These are phyloP conservation scores for Microstegium vimineum DNA, from an alignment of 176 grass and related monocot species.

Conservation along the genomic window DNA sequence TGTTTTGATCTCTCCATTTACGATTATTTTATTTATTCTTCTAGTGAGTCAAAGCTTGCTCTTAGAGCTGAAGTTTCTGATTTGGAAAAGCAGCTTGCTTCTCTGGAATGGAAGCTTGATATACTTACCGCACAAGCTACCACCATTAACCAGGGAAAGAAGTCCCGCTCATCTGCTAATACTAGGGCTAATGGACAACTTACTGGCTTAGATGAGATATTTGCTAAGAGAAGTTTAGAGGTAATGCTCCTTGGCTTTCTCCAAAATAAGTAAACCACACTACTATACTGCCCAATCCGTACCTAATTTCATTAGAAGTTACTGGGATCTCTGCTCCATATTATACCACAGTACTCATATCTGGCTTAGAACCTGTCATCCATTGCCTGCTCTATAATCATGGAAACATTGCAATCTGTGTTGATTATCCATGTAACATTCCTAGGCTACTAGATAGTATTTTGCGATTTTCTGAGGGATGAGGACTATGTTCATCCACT, in stretches of 20 bases:
- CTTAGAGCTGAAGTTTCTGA: constrained; percentile 72
- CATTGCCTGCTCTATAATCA: constrained; percentile 3
- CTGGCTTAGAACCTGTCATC: background rate
- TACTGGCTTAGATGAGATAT: constrained; percentile 31
- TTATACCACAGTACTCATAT: background rate
- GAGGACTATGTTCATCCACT: background rate
- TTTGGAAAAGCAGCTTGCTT: constrained; percentile 84
- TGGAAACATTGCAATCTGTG: background rate
- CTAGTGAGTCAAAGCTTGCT: constrained; percentile 75
- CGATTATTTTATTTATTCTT: constrained; percentile 13
- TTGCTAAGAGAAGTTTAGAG: constrained; percentile 51
- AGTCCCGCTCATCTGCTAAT: constrained; percentile 50
- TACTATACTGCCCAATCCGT: background rate
- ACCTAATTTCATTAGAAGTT: constrained; percentile 6
- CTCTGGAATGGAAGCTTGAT: constrained; percentile 72
- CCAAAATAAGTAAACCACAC: constrained; percentile 14
- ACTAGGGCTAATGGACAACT: constrained; percentile 29
- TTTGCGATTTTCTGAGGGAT: background rate
- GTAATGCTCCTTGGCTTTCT: constrained; percentile 20
- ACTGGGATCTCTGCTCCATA: background rate
- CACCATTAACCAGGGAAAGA: constrained; percentile 71
- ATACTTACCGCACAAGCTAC: constrained; percentile 78
- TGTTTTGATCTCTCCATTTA: constrained; percentile 29
- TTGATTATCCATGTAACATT: background rate
- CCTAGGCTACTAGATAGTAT: background rate